Conservation (phyloP, 2,329 filamentous ascomycete genomes). For the Paecilomyces niveus region DNA sequence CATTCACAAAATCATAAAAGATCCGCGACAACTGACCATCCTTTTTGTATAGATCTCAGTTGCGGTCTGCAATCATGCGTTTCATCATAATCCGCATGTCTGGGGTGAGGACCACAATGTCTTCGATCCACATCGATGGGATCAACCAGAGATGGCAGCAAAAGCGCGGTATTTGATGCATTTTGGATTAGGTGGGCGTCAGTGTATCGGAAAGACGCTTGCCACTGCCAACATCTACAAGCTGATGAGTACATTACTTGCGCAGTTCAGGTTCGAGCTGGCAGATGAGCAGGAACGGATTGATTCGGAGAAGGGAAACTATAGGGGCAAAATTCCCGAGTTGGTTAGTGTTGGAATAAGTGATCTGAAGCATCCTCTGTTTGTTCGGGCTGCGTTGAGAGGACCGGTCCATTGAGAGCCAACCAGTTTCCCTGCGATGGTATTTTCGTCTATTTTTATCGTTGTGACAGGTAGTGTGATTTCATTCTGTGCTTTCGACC, state of each 20-base stretch:
- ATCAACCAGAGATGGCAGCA: constrained; percentile 8
- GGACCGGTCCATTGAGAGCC: not conserved
- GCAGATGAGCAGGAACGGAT: constrained; percentile 11
- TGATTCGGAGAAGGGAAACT: not conserved
- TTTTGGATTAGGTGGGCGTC: constrained; percentile 25
- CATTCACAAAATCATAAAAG: not conserved
- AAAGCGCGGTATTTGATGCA: constrained; percentile 24
- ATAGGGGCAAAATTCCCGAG: not conserved
- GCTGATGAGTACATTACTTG: constrained; percentile 21
- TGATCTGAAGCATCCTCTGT: constrained; percentile 2
- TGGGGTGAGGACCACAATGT: constrained; percentile 25
- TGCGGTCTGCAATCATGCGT: constrained; percentile 27
- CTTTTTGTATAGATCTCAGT: constrained; percentile 18
- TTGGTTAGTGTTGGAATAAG: constrained; percentile 5
- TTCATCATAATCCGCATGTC: constrained; percentile 25
- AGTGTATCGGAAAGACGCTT: constrained; percentile 30
- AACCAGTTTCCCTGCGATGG: too few species aligned
- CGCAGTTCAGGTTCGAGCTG: constrained; percentile 23
- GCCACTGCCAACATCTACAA: constrained; percentile 30
- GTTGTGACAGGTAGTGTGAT: too few species aligned
- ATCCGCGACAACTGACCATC: not conserved
- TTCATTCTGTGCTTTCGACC: too few species aligned
- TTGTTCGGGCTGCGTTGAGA: not conserved
- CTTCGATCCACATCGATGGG: constrained; percentile 24
- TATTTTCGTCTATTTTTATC: too few species aligned